Conservation (phyloP, 2,329 filamentous ascomycete species). For the Chaetomiaceae sp. region DNA sequence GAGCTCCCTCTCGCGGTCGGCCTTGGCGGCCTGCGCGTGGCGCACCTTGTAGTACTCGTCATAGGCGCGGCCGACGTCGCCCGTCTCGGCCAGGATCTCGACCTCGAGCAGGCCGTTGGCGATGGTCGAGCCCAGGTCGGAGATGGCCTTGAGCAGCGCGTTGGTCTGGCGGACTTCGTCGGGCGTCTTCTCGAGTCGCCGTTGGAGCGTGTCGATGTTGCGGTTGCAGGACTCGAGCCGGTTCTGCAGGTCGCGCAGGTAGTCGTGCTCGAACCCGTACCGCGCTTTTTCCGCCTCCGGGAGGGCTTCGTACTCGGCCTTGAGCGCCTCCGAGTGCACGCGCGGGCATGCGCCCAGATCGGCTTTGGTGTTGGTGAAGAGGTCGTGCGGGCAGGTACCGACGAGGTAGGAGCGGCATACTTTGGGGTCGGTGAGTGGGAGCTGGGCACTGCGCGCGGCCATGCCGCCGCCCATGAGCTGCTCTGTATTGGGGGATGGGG, state of each 20-base stretch:
- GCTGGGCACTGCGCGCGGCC: constrained; percentile 68
- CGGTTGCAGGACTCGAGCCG: constrained; percentile 97
- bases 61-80: constrained; percentile 73
- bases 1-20: constrained; percentile 79
- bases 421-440: constrained; percentile 86
- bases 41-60: constrained; percentile 85
- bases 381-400: constrained; percentile 93
- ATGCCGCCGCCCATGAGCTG: constrained; percentile 83
- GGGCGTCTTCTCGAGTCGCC: constrained; percentile 90
- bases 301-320: constrained; percentile 79
- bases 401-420: constrained; percentile 92
- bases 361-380: constrained; percentile 99
- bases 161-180: constrained; percentile 97
- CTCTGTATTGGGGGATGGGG: constrained; percentile 47
- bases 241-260: constrained; percentile 90
- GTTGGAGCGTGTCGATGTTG: constrained; percentile 84
- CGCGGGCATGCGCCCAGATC: constrained; percentile 87
- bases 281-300: constrained; percentile 66
- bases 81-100: constrained; percentile 75
- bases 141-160: constrained; percentile 77
- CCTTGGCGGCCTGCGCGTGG: constrained; percentile 73
- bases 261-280: constrained; percentile 93
- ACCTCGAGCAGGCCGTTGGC: constrained; percentile 81
- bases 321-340: constrained; percentile 81
- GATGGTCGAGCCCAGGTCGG: constrained; percentile 72